phyloP scores from a whole-genome alignment of 192 early-diverging fungal species.

The Podila minutissima region DNA sequence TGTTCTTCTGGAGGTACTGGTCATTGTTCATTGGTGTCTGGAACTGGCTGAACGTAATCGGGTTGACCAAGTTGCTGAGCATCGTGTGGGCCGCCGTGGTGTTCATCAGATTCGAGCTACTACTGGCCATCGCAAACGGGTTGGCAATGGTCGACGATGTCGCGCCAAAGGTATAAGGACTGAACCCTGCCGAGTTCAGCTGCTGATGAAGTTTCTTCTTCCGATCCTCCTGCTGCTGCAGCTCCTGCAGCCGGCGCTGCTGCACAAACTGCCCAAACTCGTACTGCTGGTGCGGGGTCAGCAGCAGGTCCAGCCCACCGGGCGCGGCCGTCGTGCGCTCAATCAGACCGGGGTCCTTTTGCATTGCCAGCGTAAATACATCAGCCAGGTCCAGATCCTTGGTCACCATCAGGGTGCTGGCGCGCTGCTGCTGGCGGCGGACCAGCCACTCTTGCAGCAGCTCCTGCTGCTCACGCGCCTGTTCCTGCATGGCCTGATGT shows the following conservation, averaged over 20 bases:
- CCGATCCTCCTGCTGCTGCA: slow-evolving; percentile 10
- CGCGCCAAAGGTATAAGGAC: neutral
- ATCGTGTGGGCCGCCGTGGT: neutral
- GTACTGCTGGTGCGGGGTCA: slow-evolving; percentile 42
- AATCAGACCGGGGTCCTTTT: slow-evolving; percentile 36
- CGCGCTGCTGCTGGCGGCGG: slow-evolving; percentile 22
- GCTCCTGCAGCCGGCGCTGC: slow-evolving; percentile 16
- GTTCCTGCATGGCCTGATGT: slow-evolving; percentile 22
- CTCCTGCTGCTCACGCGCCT: slow-evolving; percentile 22
- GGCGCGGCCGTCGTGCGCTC: slow-evolving; percentile 27
- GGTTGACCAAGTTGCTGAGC: neutral
- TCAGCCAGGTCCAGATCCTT: slow-evolving; percentile 41
- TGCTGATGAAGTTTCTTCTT: neutral
- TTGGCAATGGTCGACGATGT: too few species aligned
- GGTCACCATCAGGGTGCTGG: slow-evolving; percentile 13
- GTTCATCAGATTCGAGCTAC: neutral
- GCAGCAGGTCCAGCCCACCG: slow-evolving; percentile 31
- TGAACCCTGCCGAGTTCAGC: neutral
- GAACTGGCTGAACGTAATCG: neutral
- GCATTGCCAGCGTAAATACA: slow-evolving; percentile 43
- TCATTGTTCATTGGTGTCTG: neutral
- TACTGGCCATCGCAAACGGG: neutral
- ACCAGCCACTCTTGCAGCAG: slow-evolving; percentile 43
- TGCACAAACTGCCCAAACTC: slow-evolving; percentile 46
- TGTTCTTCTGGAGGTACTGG: neutral